Base-by-base conservation (phyloP, 768 basidiomycete species). In the Leccinum aurantiacum region DNA sequence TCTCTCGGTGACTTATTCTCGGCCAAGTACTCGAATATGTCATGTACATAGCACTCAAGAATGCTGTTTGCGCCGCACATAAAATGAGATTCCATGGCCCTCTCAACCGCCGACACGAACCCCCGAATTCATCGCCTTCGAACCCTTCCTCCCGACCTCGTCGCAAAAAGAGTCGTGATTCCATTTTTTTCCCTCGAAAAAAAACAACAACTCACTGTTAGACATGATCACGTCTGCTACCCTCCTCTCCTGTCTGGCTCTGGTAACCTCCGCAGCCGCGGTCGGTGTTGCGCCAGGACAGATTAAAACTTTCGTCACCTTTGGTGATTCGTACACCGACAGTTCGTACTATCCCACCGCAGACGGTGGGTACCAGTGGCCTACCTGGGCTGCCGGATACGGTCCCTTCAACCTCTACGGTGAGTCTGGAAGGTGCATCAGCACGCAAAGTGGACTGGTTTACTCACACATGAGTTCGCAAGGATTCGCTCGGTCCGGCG, bases 251-350 rank as follows among this genome's bases (percentile, higher is more conserved):
- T 46, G 8, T 17, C n/a, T 70, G 54, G 55, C 64, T 5, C 37
- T 71, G 22, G 44, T 53, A 19, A 25, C 50, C 8, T 53, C 60
- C 3, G 58, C 61, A 14, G 27, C 58, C 41, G 60, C 60, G 6
- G 31, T 54, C 13, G 77, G 73, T 11, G 66, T 79, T 4, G 59
- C 63, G 24, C 72, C 76, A 0, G 75, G 75, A 6, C 83, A 85
- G 61, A 86, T 89, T 59, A 84, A 83, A 68, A 81, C 82, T 59
- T 76, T 88, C 14, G 87, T 85, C 56, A 86, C 85, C 0, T 89
- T 89, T 58, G 87, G 87, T 4, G 87, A 88, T 71, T 84, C 82
- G 53, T 87, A 85, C 65, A 85, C 84, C 0, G 87, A 88, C 60
- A 69, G 82, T 2, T 80, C 78, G 8, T 70, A 66, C 53, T 71